Percentiles rank a stretch among this genome's conserved stretches.
Evolutionary conservation across 768 basidiomycete species (phyloP).

Genomic region (Russula vinacea): DNA sequence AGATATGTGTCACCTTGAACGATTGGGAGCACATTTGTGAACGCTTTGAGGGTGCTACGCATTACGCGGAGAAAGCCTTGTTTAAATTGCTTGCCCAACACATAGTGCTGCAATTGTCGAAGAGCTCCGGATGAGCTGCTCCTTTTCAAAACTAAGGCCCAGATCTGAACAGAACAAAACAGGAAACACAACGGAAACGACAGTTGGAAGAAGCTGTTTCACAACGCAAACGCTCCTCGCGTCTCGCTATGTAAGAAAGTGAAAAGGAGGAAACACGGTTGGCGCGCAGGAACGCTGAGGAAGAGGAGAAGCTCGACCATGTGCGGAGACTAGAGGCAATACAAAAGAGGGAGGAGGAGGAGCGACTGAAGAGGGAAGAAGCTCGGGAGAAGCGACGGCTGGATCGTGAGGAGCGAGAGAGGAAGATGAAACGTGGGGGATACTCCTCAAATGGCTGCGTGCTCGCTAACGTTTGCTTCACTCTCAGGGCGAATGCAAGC

Average conservation of each 20-base stretch:
- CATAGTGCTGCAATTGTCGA: slow-evolving; percentile 65
- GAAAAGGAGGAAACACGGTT: slow-evolving; percentile 72
- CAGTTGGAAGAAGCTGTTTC: slow-evolving; percentile 70
- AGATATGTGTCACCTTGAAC: slow-evolving; percentile 79
- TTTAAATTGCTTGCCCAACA: slow-evolving; percentile 62
- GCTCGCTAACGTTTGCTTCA: neutral
- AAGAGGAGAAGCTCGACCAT: slow-evolving; percentile 64
- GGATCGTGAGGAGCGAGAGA: slow-evolving; percentile 37
- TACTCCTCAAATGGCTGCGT: neutral
- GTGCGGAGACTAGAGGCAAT: slow-evolving; percentile 48
- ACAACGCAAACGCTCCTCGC: slow-evolving; percentile 87
- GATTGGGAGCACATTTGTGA: slow-evolving; percentile 85
- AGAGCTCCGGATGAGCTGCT: slow-evolving; percentile 55
- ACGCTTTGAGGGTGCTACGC: slow-evolving; percentile 68
- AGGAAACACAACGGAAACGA: slow-evolving; percentile 64
- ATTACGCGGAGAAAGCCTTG: slow-evolving; percentile 78
- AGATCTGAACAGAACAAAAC: slow-evolving; percentile 13
- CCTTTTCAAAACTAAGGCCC: neutral
- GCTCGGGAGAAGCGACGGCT: slow-evolving; percentile 52
- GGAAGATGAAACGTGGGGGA: slow-evolving; percentile 30
- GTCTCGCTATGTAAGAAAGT: slow-evolving; percentile 76
- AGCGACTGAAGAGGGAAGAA: slow-evolving; percentile 48
- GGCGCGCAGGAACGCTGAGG: slow-evolving; percentile 59
- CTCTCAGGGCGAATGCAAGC: slow-evolving; percentile 12
- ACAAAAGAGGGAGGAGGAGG: slow-evolving; percentile 40